These are phyloP conservation scores for Saprolegnia diclina DNA, from an alignment of 352 stramenopile genomes.

Conservation along the genomic window DNA sequence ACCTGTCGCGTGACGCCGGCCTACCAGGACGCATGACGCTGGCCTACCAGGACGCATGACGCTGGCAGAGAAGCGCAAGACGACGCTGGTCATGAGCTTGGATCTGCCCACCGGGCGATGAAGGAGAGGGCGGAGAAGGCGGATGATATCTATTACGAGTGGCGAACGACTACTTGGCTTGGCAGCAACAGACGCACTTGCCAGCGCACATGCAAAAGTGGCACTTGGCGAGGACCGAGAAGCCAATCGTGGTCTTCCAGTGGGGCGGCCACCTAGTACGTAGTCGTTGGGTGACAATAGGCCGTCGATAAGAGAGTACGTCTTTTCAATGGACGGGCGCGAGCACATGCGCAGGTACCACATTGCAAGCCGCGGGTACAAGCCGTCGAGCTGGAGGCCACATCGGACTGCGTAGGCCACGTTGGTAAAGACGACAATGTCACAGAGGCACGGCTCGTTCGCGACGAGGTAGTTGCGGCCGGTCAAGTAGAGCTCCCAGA, in stretches of 20 bases:
- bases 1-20: too few relatives aligned
- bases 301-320: constrained; percentile 13
- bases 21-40: too few relatives aligned
- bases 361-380: constrained; percentile 70
- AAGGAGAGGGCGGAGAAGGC: not conserved
- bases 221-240: constrained; percentile 77
- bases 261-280: constrained; percentile 57
- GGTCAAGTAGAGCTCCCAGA: constrained; percentile 73
- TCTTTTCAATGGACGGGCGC: constrained; percentile 62
- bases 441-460: constrained; percentile 60
- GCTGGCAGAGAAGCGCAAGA: too few relatives aligned
- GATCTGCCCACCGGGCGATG: too few relatives aligned
- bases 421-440: constrained; percentile 82
- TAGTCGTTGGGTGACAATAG: not conserved
- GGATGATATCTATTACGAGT: constrained; percentile 2
- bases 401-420: constrained; percentile 82
- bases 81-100: too few relatives aligned
- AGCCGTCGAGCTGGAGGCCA: constrained; percentile 69
- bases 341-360: constrained; percentile 73
- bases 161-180: constrained; percentile 5
- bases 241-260: constrained; percentile 66
- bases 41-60: too few relatives aligned
- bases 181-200: constrained; percentile 22
- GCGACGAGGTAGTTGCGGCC: constrained; percentile 60
- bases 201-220: constrained; percentile 25